These are phyloP conservation scores for Tylopilus subfusipes DNA, from an alignment of 768 basidiomycete species.

Conservation along the genomic window DNA sequence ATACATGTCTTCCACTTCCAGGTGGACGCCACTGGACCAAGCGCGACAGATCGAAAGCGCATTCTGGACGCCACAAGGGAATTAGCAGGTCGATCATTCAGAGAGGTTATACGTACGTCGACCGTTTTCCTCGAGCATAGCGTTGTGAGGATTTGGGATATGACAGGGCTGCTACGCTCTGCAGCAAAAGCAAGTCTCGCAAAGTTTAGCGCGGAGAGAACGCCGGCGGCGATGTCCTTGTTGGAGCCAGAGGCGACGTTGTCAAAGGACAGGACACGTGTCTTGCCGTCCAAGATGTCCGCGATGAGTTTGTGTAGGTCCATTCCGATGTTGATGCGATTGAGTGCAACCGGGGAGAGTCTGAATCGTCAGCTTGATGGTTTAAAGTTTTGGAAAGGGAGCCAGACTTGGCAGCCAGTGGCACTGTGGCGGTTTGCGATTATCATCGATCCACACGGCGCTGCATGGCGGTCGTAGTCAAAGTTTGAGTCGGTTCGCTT, in stretches of 20 bases:
- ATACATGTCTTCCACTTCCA: conserved; percentile 51
- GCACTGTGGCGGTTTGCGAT: conserved; percentile 7
- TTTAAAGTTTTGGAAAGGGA: conserved; percentile 8
- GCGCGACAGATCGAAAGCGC: conserved; percentile 46
- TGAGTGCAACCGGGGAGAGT: not conserved
- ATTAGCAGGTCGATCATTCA: not conserved
- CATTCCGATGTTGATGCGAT: not conserved
- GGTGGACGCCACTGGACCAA: conserved; percentile 43
- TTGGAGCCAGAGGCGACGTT: conserved; percentile 39
- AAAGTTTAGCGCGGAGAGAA: conserved; percentile 59
- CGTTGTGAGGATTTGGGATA: conserved; percentile 10
- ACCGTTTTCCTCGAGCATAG: conserved; percentile 15
- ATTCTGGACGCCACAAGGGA: conserved; percentile 36
- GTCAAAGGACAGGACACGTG: conserved; percentile 38
- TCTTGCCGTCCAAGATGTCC: conserved; percentile 27
- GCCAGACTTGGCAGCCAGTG: too few species aligned
- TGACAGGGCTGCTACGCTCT: not conserved
- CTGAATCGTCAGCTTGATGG: not conserved
- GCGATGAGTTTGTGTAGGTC: conserved; percentile 12
- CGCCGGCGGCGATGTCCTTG: conserved; percentile 40
- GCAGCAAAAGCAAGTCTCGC: conserved; percentile 42
- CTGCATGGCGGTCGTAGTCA: not conserved
- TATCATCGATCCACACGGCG: not conserved
- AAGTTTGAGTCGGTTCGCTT: not conserved
- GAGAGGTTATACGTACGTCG: conserved; percentile 10